These are phyloP conservation scores for Coprinopsis marcescibilis DNA, from an alignment of 768 basidiomycete species.

Conservation along the genomic window DNA sequence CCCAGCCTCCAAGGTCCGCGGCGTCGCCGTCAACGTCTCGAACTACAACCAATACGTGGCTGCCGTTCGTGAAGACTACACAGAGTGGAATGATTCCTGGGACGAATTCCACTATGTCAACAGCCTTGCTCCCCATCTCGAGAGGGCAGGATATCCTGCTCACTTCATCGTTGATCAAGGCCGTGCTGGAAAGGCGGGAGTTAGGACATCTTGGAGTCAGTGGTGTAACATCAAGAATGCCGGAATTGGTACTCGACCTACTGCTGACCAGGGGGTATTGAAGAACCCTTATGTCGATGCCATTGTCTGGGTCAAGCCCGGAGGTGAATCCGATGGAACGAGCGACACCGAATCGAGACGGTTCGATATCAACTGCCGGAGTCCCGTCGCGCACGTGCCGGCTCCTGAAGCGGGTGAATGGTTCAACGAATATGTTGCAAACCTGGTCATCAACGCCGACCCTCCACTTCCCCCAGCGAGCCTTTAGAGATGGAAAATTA, in stretches of 20 bases:
- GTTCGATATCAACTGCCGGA: slow-evolving; percentile 25
- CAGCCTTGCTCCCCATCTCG: slow-evolving; percentile 24
- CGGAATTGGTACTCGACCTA: slow-evolving; percentile 22
- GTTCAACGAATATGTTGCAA: slow-evolving; percentile 28
- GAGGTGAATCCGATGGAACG: slow-evolving; percentile 35
- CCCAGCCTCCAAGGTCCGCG: slow-evolving; percentile 23
- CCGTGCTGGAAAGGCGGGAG: slow-evolving; percentile 22
- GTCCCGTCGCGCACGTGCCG: slow-evolving; percentile 21
- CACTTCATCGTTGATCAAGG: slow-evolving; percentile 35
- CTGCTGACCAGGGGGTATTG: slow-evolving; percentile 17
- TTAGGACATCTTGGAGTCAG: slow-evolving; percentile 21
- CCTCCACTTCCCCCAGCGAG: slow-evolving; percentile 15
- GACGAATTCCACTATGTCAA: slow-evolving; percentile 28
- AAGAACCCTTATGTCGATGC: slow-evolving; percentile 29
- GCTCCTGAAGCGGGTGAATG: slow-evolving; percentile 33
- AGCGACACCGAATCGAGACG: slow-evolving; percentile 25
- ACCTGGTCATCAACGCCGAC: slow-evolving; percentile 22
- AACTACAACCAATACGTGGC: slow-evolving; percentile 30
- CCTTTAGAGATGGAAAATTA: background rate
- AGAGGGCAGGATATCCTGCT: slow-evolving; percentile 23
- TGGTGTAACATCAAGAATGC: slow-evolving; percentile 29
- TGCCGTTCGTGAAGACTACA: slow-evolving; percentile 19
- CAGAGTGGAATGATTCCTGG: slow-evolving; percentile 22
- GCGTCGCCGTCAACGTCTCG: slow-evolving; percentile 26
- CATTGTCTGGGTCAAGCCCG: slow-evolving; percentile 38